A percentile compares a stretch with the other conserved stretches of the same genome.
Conservation (phyloP, 73 alveolate genomes). For the Stentor coeruleus region DNA sequence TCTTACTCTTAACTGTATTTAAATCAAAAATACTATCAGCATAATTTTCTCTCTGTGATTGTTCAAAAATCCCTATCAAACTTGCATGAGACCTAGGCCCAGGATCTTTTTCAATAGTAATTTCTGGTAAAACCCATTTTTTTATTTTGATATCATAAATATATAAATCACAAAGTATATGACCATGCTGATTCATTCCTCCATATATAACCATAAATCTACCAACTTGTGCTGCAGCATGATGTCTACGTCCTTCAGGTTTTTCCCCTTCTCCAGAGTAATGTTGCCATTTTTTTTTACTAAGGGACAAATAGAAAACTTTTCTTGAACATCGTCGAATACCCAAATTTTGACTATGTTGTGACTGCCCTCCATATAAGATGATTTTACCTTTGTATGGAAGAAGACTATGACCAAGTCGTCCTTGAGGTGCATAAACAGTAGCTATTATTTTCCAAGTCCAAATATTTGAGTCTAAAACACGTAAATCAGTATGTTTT, state of each 20-base stretch:
- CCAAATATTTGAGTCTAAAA: neutral
- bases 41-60: neutral
- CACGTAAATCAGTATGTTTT: neutral
- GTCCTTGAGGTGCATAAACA: constrained; percentile 22
- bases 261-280: neutral
- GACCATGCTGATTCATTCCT: neutral
- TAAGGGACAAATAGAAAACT: neutral
- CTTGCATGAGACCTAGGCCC: constrained; percentile 9
- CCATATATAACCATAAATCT: constrained; percentile 17
- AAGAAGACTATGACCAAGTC: constrained; percentile 6
- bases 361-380: constrained; percentile 27
- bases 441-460: neutral
- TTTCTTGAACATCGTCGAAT: constrained; percentile 15
- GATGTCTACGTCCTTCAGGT: constrained; percentile 24
- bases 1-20: neutral
- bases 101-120: neutral
- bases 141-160: neutral
- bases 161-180: neutral
- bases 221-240: constrained; percentile 23
- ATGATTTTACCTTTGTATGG: constrained; percentile 10
- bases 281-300: neutral
- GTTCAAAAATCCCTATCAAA: neutral
- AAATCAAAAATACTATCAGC: neutral
- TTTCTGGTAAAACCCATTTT: constrained; percentile 18
- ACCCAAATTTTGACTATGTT: neutral